Evolutionary conservation across 2,329 filamentous ascomycete species (phyloP).

Genomic region (Pestalotiopsis fici): DNA sequence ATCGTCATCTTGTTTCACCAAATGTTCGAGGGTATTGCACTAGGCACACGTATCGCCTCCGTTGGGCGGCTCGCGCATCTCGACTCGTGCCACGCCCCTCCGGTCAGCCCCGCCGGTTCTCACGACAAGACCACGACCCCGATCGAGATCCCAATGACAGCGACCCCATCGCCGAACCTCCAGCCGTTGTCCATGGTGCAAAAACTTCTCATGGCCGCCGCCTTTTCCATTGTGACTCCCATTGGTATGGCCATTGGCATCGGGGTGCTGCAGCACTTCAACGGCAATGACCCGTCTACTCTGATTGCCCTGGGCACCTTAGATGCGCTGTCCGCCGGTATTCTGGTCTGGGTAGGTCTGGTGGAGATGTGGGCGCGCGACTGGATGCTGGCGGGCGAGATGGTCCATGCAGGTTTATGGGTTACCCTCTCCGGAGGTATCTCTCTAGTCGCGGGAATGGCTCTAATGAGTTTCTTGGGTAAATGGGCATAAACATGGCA

Average conservation of each 20-base stretch:
- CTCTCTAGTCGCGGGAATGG: slow-evolving; percentile 62
- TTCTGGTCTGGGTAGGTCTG: slow-evolving; percentile 77
- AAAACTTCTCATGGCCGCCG: slow-evolving; percentile 62
- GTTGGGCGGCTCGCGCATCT: slow-evolving; percentile 34
- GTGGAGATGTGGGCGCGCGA: slow-evolving; percentile 81
- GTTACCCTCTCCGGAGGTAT: slow-evolving; percentile 51
- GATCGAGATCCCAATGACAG: not conserved
- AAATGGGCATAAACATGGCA: slow-evolving; percentile 64
- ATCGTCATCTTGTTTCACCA: slow-evolving; percentile 77
- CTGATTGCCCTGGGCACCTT: slow-evolving; percentile 73
- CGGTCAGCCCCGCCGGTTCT: slow-evolving; percentile 5
- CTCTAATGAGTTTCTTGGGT: slow-evolving; percentile 71
- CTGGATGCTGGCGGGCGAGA: slow-evolving; percentile 65
- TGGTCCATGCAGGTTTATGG: slow-evolving; percentile 50
- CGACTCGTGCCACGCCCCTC: not conserved
- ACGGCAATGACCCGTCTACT: slow-evolving; percentile 70
- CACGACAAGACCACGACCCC: slow-evolving; percentile 10
- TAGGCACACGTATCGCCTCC: slow-evolving; percentile 69
- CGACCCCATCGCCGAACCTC: slow-evolving; percentile 12
- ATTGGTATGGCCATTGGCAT: slow-evolving; percentile 81
- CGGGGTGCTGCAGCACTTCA: slow-evolving; percentile 69
- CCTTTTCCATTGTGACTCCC: slow-evolving; percentile 73
- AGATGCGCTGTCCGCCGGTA: slow-evolving; percentile 73
- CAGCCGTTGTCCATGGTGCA: slow-evolving; percentile 37
- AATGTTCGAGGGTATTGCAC: slow-evolving; percentile 75